Conservation (phyloP, 768 basidiomycete species). For the Mycena latifolia region DNA sequence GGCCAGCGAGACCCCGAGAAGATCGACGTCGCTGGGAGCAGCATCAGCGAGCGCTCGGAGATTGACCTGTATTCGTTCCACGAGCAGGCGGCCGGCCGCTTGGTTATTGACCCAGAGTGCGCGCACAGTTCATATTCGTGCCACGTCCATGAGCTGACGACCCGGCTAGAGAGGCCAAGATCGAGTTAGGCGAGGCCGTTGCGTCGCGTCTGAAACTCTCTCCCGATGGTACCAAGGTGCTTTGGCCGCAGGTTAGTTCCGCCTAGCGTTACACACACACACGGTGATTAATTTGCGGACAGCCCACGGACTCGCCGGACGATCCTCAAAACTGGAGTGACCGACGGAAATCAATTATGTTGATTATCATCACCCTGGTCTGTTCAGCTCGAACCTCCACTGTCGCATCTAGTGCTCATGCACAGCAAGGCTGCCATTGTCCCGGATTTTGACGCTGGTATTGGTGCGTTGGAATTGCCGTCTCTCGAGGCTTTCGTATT, state of each 20-base stretch:
- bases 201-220: constrained; percentile 66
- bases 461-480: constrained; percentile 49
- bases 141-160: not conserved
- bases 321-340: constrained; percentile 61
- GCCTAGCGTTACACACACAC: not conserved
- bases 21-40: not conserved
- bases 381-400: not conserved
- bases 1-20: constrained; percentile 25
- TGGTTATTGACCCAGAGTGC: constrained; percentile 71
- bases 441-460: constrained; percentile 71
- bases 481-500: too few species aligned
- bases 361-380: constrained; percentile 62
- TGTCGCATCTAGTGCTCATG: not conserved
- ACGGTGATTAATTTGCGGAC: not conserved
- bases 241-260: constrained; percentile 63
- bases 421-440: constrained; percentile 60
- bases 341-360: constrained; percentile 59
- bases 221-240: constrained; percentile 62
- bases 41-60: constrained; percentile 38
- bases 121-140: constrained; percentile 28
- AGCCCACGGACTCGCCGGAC: constrained; percentile 54
- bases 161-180: constrained; percentile 60
- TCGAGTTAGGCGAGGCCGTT: constrained; percentile 66
- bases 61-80: constrained; percentile 56
- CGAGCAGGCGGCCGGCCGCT: constrained; percentile 64